Conservation (phyloP, 306 rosid species). For the Vigna nakashimae region DNA sequence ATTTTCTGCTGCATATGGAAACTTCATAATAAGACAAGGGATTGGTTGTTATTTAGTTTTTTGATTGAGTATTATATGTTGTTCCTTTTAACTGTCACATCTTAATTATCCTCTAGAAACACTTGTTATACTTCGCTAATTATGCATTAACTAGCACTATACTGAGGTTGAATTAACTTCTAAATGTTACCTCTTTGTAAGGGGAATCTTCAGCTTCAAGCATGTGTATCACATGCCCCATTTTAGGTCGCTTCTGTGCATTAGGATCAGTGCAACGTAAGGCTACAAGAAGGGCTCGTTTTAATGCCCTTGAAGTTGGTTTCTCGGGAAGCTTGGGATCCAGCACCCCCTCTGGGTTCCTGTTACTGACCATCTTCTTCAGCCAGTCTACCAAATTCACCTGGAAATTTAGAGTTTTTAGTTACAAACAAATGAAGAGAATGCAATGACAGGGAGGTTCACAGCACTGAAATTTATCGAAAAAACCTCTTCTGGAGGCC, state of each 20-base stretch:
- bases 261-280: slow-evolving; percentile 86
- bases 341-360: slow-evolving; percentile 81
- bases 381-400: slow-evolving; percentile 92
- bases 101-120: background rate
- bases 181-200: slow-evolving; percentile 67
- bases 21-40: slow-evolving; percentile 8
- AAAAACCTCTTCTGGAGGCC: slow-evolving; percentile 84
- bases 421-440: slow-evolving; percentile 12
- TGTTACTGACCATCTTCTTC: slow-evolving; percentile 80
- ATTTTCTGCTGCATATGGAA: slow-evolving; percentile 9
- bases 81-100: slow-evolving; percentile 6
- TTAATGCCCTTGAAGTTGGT: slow-evolving; percentile 77
- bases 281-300: slow-evolving; percentile 88
- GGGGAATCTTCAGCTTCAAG: slow-evolving; percentile 90
- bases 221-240: slow-evolving; percentile 94
- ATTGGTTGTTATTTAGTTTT: slow-evolving; percentile 6
- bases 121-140: background rate
- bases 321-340: slow-evolving; percentile 85
- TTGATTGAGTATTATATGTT: slow-evolving; percentile 18
- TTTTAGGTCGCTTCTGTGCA: slow-evolving; percentile 82
- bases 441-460: slow-evolving; percentile 22
- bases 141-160: slow-evolving; percentile 3
- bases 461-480: slow-evolving; percentile 29
- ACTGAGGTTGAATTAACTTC: slow-evolving; percentile 34
- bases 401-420: slow-evolving; percentile 53